Base-by-base conservation (phyloP, 306 rosid genomes). In the Casuarina glauca region DNA sequence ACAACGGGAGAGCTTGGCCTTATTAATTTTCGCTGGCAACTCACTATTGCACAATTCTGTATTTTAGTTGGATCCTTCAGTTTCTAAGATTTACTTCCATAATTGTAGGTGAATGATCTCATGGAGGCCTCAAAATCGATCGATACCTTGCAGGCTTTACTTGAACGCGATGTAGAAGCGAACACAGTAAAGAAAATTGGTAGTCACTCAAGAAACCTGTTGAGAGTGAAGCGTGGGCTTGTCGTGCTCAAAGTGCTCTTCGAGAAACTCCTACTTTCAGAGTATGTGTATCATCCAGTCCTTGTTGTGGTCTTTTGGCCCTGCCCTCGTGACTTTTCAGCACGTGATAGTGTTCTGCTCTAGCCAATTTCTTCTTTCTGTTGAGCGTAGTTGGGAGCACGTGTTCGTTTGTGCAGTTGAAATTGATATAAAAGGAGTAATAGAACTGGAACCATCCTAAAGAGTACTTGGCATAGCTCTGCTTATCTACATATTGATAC, bases 181-280 rank as follows among this genome's bases (percentile, higher is more conserved):
- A 79, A 80, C 44, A 51, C 86, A 64, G 93, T 91, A 54, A 89
- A 85, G 73, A 88, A 64, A 38, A 88, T 73, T 5, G 97, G 98
- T 39, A 91, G 97, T 87, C 93, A 90, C 69, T 77, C 98, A 39
- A 91, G 98, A 85, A 95, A 95, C 83, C 87, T 95, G 70, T 79
- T 95, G 84, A 88, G 90, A 86, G 97, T 95, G 70, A 95, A 84
- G 77, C 98, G 97, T 7, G 97, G 98, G 76, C 80, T 95, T 39
- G 97, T 92, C 82, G 89, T 95, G 98, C 89, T 95, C 77, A 92
- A 86, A 78, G 83, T 88, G 52, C 93, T 95, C 71, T 95, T 95
- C 60, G 91, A 95, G 86, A 88, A 89, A 72, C 92, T 92, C 13
- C 71, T 92, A 39, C 74, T 75, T 51, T 82, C 92, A 3, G 86